phyloP scores from a whole-genome alignment of 768 basidiomycete species.

The Termitomyces sp. region DNA sequence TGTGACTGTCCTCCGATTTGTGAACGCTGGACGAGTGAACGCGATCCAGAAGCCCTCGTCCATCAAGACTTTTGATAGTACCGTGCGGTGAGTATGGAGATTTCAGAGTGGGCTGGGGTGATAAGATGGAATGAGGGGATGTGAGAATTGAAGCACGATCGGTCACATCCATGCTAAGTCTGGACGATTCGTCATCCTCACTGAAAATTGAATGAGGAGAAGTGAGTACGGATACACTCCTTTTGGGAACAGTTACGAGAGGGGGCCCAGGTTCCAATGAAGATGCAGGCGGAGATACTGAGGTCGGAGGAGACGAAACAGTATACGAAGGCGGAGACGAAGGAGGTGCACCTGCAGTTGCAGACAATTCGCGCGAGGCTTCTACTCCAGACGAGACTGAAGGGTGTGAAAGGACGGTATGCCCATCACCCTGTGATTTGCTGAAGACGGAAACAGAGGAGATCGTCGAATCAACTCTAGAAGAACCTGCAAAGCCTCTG shows the following conservation, averaged over 20 bases:
- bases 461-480: conserved; percentile 4
- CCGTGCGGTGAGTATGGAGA: conserved; percentile 31
- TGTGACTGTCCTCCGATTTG: conserved; percentile 23
- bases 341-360: not conserved
- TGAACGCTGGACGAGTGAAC: conserved; percentile 15
- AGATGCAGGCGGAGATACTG: not conserved
- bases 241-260: not conserved
- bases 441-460: not conserved
- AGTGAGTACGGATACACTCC: conserved; percentile 22
- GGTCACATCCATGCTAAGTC: not conserved
- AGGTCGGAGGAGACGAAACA: not conserved
- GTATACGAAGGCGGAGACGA: conserved; percentile 1
- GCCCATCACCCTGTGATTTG: not conserved
- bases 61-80: conserved; percentile 11
- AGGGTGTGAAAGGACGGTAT: conserved; percentile 1
- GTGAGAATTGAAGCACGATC: conserved; percentile 24
- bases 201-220: conserved; percentile 25
- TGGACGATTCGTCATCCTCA: conserved; percentile 5
- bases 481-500: conserved; percentile 4
- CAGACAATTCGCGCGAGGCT: not conserved
- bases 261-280: conserved; percentile 2
- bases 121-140: conserved; percentile 23
- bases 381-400: conserved; percentile 7
- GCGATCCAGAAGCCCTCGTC: conserved; percentile 5
- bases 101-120: conserved; percentile 19